Evolutionary conservation across 2,329 filamentous ascomycete genomes (phyloP), one percentile per base, ranked within the genome.

Genomic region (Beauveria medogensis): DNA sequence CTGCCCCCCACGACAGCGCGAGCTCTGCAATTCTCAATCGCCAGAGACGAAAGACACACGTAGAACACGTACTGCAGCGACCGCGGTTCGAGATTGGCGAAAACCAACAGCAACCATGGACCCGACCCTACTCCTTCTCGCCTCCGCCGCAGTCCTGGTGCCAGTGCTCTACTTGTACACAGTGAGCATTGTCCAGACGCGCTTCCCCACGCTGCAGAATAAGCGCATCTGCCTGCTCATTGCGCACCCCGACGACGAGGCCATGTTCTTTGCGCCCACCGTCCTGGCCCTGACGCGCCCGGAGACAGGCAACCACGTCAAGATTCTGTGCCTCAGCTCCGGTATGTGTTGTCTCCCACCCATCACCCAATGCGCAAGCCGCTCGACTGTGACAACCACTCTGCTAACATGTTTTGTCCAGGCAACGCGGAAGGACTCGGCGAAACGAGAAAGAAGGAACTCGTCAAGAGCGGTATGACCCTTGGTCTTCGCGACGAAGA

Each of bases 261-360:
- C 93, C 73, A 99, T 99, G 94, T 99, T 99, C 81, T 99, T 99
- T 76, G 86, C 92, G 64, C 94, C 94, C 0, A 90, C 91, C 0
- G 80, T 97, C 16, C 81, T 95, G 67, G 86, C 90, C n/a, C 82
- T 99, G 62, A 93, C 92, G 20, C 80, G 83, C 16, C 91, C 91
- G 4, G 84, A 87, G 62, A 80, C 88, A 22, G 89, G 90, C 4
- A 97, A 99, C 75, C 91, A 95, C 71, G 82, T 99, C 70, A 94
- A 95, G 76, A 96, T 99, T 64, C 77, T 97, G 60, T 99, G 94
- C 76, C 78, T 99, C 65, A 95, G 90, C 75, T 93, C 87, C 66
- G 92, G 90, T 87, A 72, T 53, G 69, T 53, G 34, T 5, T 5
- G 22, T 26, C 47, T 20, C 20, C 30, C n/a, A 2, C 10, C 12